These are phyloP conservation scores for Juglanconis oblonga DNA, from an alignment of 2,329 filamentous ascomycete genomes.

Conservation along the genomic window DNA sequence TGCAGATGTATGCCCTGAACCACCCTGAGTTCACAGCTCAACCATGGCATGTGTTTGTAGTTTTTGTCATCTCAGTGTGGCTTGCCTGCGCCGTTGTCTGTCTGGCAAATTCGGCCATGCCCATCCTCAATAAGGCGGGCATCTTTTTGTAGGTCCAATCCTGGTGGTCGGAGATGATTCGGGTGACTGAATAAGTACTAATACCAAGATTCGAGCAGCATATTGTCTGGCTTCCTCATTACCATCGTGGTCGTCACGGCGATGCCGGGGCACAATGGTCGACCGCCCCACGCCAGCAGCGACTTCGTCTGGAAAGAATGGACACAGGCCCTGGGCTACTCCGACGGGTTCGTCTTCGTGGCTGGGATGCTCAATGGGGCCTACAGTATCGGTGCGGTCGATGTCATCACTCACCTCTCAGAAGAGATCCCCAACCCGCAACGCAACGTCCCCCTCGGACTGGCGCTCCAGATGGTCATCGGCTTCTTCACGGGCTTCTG, in stretches of 20 bases:
- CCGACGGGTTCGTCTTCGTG: conserved; percentile 39
- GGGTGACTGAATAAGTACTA: background rate
- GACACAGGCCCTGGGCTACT: conserved; percentile 37
- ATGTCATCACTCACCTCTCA: conserved; percentile 62
- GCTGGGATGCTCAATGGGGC: conserved; percentile 59
- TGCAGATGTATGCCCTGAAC: conserved; percentile 43
- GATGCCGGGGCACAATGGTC: conserved; percentile 39
- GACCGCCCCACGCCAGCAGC: conserved; percentile 29
- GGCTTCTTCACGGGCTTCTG: conserved; percentile 51
- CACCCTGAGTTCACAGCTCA: conserved; percentile 34
- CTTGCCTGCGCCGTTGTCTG: conserved; percentile 39
- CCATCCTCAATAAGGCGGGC: conserved; percentile 51
- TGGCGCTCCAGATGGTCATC: conserved; percentile 47
- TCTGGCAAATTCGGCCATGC: conserved; percentile 53
- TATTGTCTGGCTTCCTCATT: conserved; percentile 51
- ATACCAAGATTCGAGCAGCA: conserved; percentile 19
- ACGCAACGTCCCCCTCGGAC: conserved; percentile 51
- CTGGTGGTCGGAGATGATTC: background rate
- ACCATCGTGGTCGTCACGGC: conserved; percentile 54
- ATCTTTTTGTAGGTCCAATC: conserved; percentile 35
- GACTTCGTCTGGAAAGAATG: conserved; percentile 40
- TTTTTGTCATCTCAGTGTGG: conserved; percentile 39
- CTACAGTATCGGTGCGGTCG: conserved; percentile 64
- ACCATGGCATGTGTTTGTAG: conserved; percentile 42
- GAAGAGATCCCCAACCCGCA: conserved; percentile 59